These are phyloP conservation scores for Colletotrichum liriopes DNA, from an alignment of 2,329 filamentous ascomycete species.

Conservation along the genomic window DNA sequence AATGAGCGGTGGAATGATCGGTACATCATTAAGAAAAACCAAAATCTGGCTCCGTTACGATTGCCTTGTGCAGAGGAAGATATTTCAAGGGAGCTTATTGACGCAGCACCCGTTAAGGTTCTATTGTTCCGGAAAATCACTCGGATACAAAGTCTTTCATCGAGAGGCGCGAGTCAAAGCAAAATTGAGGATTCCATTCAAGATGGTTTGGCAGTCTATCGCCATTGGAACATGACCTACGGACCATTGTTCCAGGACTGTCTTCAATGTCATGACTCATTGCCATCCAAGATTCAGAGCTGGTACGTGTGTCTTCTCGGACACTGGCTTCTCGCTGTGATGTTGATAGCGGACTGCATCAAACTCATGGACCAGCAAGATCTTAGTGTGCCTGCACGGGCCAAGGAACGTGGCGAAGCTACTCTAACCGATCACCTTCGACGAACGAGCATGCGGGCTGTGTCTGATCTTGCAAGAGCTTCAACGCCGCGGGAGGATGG, in stretches of 20 bases:
- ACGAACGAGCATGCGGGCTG: constrained; percentile 59
- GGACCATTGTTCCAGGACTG: constrained; percentile 68
- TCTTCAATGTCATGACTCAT: constrained; percentile 62
- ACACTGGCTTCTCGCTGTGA: constrained; percentile 71
- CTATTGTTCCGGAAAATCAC: constrained; percentile 71
- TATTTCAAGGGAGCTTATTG: constrained; percentile 64
- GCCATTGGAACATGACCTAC: constrained; percentile 69
- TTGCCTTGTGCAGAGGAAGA: constrained; percentile 71
- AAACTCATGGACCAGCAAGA: constrained; percentile 62
- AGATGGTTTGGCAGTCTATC: constrained; percentile 64
- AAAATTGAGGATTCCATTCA: constrained; percentile 65
- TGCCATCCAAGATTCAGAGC: constrained; percentile 69
- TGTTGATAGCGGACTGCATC: constrained; percentile 69
- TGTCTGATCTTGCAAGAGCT: constrained; percentile 65
- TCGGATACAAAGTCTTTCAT: constrained; percentile 67
- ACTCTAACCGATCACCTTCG: constrained; percentile 59
- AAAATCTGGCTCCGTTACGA: constrained; percentile 50
- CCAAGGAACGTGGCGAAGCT: constrained; percentile 47
- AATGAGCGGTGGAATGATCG: constrained; percentile 50
- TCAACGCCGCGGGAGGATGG: constrained; percentile 53
- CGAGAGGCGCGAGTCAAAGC: constrained; percentile 55
- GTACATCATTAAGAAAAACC: constrained; percentile 54
- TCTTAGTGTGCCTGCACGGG: constrained; percentile 48
- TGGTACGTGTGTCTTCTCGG: constrained; percentile 73
- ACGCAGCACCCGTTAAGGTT: constrained; percentile 72